Evolutionary conservation across 495 filamentous ascomycete species (phyloP), one percentile per base, ranked within the genome.

Genomic region (Lophium mytilinum): DNA sequence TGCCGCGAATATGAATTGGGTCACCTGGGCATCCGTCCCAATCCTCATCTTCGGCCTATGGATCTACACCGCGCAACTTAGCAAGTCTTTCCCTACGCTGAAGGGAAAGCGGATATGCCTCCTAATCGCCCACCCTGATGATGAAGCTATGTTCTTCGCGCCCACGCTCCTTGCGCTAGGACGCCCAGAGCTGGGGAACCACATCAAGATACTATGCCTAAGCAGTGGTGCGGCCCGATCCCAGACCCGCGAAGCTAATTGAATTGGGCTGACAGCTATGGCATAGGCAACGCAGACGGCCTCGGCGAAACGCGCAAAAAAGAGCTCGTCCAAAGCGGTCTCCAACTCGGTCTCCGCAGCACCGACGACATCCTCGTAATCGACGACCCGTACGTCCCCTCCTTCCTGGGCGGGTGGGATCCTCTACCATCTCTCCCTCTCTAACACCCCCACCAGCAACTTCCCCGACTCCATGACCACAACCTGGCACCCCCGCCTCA

Each of bases 121-220:
- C 30, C 76, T 98, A 37, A 97, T 98, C 69, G 93, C 93, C 4
- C 93, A 98, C 72, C 93, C 93, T 0, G 93, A 98, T 70, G 93
- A 98, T 60, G 93, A 98, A 75, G 94, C 93, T 63, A 98, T 98
- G 93, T 98, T 98, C 76, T 98, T 98, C 72, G 82, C 92, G 57
- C 93, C 93, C 0, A 86, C 89, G 0, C 78, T 98, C 3, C 75
- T 94, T 52, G 82, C 85, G 5, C 78, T 98, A 30, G 89, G 90
- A 14, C 78, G 80, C 18, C 77, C 86, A 67, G 80, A 82, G 55
- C 72, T 85, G 18, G 86, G 89, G 1, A 98, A 98, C 66, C 88
- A 90, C 65, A 76, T 98, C 60, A 90, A 91, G 71, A 93, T 98
- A 61, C 77, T 98, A 35, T 98, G 93, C 72, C 74, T 98, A 52